Evolutionary conservation across 768 basidiomycete genomes (phyloP), one percentile per base, ranked within the genome.

Genomic region (Trametes coccinea): DNA sequence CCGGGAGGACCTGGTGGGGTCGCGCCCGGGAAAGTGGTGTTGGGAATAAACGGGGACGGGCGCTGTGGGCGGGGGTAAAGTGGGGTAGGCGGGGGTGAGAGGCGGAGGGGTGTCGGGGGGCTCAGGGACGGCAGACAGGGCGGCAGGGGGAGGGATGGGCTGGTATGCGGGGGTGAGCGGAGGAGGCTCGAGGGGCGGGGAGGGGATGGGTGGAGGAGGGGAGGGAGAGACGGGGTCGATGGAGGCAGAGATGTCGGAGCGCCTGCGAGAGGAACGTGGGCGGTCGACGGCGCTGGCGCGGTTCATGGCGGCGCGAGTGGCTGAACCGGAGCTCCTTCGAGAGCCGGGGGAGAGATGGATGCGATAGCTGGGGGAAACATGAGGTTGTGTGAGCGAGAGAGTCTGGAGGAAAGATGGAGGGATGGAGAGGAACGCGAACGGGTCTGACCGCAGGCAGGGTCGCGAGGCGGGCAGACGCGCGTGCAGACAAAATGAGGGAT

Each of bases 281-380:
- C 56, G 57, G 56, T 65, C 61, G 37, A 56, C 17, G n/a, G 46
- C 51, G 34, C n/a, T 51, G 22, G 76, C 76, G 54, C 82, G 81
- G 37, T 79, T 78, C 53, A 82, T 80, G 10, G 84, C 81, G n/a
- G 84, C 82, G 43, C 88, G 81, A 1, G 85, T 82, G 29, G 79
- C 77, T 10, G 79, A 73, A 68, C 74, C 76, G 0, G 88, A 85
- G 69, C 79, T 84, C 50, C 90, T 76, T 33, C 90, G 82, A 0
- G 90, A 92, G 52, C 90, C 88, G 0, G 90, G 90, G 1, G 90
- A 90, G 22, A 92, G 78, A 70, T 92, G 90, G 64, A 92, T 91
- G 17, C 89, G 87, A 69, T 91, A 92, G 67, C 90, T 92, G 69
- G 1, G 46, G 67, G 34, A 58, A 22, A 22, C 22, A 58, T 17